phyloP scores from a whole-genome alignment of 805 yeast genomes.

The Lipomyces sp. region DNA sequence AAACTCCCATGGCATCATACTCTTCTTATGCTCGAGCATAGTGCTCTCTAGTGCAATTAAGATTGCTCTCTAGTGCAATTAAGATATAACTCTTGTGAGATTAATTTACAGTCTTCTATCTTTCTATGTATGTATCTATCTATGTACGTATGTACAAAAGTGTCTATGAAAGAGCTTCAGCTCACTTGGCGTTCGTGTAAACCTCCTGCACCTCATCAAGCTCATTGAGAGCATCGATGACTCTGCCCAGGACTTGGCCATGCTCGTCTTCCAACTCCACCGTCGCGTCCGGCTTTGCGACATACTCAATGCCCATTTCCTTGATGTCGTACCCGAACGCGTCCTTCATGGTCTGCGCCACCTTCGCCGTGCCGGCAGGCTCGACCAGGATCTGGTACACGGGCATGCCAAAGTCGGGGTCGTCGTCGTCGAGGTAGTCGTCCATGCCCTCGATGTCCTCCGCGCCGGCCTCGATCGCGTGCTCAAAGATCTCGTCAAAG shows the following conservation, averaged over 20 bases:
- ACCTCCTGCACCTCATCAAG: constrained; percentile 82
- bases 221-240: constrained; percentile 62
- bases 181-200: constrained; percentile 55
- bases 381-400: constrained; percentile 57
- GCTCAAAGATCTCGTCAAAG: constrained; percentile 71
- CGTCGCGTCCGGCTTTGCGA: constrained; percentile 59
- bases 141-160: too few relatives aligned
- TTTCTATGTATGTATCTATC: too few relatives aligned
- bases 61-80: too few relatives aligned
- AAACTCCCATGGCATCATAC: too few relatives aligned
- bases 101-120: too few relatives aligned
- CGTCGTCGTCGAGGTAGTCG: constrained; percentile 39
- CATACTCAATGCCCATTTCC: constrained; percentile 68
- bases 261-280: constrained; percentile 56
- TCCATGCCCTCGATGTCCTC: constrained; percentile 47
- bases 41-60: too few relatives aligned
- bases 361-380: constrained; percentile 56
- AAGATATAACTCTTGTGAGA: too few relatives aligned
- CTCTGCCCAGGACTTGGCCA: constrained; percentile 52
- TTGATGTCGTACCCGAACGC: constrained; percentile 52
- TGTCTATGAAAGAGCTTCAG: too few relatives aligned
- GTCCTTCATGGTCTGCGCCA: constrained; percentile 57
- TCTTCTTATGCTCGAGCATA: too few relatives aligned
- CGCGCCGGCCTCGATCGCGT: constrained; percentile 68
- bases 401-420: constrained; percentile 29